Conservation (phyloP, 2,329 filamentous ascomycete species). For the Geosmithia putterillii region DNA sequence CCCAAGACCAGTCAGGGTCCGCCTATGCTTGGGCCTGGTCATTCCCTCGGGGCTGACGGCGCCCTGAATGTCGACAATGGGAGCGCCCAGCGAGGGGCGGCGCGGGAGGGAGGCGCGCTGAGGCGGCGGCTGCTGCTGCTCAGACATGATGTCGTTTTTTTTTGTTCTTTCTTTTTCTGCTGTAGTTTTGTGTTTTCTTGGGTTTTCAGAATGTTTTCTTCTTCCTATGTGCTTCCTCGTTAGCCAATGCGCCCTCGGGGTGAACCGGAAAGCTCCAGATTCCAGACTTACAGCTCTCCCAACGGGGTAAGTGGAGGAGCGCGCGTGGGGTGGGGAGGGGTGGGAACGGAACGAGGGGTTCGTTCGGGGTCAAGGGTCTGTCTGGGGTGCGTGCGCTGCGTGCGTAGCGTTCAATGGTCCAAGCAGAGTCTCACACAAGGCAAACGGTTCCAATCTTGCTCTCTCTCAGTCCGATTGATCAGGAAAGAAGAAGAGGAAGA, state of each 20-base stretch:
- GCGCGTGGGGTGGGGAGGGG: background rate
- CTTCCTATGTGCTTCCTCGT: background rate
- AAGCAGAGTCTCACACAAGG: too few species aligned
- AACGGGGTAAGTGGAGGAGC: constrained; percentile 1
- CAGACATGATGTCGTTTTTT: constrained; percentile 15
- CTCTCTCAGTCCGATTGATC: too few species aligned
- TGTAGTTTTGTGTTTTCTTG: too few species aligned
- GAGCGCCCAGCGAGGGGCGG: constrained; percentile 68
- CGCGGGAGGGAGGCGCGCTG: constrained; percentile 44
- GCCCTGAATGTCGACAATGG: constrained; percentile 76
- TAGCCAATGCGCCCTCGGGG: too few species aligned
- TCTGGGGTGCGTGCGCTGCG: too few species aligned
- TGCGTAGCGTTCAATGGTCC: too few species aligned
- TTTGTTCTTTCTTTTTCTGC: background rate
- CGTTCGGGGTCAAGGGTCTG: too few species aligned
- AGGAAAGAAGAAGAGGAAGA: too few species aligned
- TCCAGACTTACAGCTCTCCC: constrained; percentile 1
- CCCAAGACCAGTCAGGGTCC: constrained; percentile 91
- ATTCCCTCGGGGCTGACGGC: constrained; percentile 77
- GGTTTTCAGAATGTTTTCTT: too few species aligned
- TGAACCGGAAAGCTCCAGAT: too few species aligned
- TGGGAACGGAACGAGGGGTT: too few species aligned
- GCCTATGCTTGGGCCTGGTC: constrained; percentile 85
- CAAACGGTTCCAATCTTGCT: too few species aligned
- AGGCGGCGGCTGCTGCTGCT: constrained; percentile 13